Conservation (phyloP, 1,139 yeast genomes). For the Nakaseomyces kungkrabaensis region DNA sequence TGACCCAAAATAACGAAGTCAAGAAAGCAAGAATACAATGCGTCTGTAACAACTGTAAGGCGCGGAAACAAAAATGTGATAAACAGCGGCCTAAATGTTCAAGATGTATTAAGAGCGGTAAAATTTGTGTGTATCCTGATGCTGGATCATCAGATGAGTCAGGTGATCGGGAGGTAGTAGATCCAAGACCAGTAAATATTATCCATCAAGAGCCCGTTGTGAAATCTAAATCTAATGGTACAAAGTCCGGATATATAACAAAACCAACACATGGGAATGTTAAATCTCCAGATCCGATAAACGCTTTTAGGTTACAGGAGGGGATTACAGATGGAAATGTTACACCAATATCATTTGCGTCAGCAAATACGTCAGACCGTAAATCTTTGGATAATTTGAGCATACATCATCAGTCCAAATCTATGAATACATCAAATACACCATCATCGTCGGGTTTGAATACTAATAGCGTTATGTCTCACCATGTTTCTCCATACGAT, state of each 20-base stretch:
- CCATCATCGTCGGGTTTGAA: background rate
- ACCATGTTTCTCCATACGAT: background rate
- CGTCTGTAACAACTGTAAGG: slow-evolving; percentile 15
- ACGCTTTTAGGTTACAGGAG: too few relatives aligned
- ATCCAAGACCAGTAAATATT: background rate
- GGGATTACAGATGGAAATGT: too few relatives aligned
- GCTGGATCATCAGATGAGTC: background rate
- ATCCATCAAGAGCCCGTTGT: background rate
- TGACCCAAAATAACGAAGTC: background rate
- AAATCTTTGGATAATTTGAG: background rate
- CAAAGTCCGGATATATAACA: background rate
- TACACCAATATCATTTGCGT: background rate
- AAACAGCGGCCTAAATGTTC: slow-evolving; percentile 14
- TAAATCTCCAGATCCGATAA: background rate
- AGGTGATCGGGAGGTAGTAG: background rate
- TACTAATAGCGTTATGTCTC: background rate
- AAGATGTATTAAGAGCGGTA: slow-evolving; percentile 9
- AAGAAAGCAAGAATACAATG: background rate
- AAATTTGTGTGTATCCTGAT: slow-evolving; percentile 10
- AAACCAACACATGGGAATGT: background rate
- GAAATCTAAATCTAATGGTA: background rate
- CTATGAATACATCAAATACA: background rate
- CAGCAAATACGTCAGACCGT: background rate
- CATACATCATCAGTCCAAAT: background rate
- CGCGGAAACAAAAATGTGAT: slow-evolving; percentile 15